Conservation (phyloP, 202 grass and related monocot genomes). For the Setaria viridis region DNA sequence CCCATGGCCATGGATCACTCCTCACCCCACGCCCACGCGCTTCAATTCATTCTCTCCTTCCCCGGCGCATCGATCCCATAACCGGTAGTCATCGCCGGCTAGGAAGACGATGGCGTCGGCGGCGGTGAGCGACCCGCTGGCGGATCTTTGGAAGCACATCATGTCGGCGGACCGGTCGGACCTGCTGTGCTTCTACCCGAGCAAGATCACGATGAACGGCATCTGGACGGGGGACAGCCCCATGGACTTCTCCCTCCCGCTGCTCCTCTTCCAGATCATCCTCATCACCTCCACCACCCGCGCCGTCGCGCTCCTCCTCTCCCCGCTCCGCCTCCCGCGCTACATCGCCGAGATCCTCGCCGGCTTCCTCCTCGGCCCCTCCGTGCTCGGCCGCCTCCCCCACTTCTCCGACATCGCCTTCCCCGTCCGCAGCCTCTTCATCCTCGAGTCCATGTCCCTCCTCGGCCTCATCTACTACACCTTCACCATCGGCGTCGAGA, state of each 20-base stretch:
- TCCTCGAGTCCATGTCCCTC: constrained; percentile 68
- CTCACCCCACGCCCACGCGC: background rate
- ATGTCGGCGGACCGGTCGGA: background rate
- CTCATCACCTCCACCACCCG: constrained; percentile 62
- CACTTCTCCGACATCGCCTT: constrained; percentile 52
- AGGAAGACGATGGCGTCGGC: background rate
- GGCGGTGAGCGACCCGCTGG: constrained; percentile 23
- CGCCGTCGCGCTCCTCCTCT: constrained; percentile 51
- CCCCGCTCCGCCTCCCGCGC: constrained; percentile 58
- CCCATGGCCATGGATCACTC: background rate
- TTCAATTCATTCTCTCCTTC: background rate
- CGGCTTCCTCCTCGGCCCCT: constrained; percentile 69
- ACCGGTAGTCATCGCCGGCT: background rate
- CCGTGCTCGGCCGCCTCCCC: constrained; percentile 59
- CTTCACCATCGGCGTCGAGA: constrained; percentile 69
- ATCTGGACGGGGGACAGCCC: constrained; percentile 61
- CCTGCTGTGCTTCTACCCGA: constrained; percentile 58
- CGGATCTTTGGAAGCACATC: constrained; percentile 27
- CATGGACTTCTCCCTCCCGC: constrained; percentile 61
- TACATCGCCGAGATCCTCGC: constrained; percentile 77
- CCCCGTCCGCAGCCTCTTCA: constrained; percentile 57
- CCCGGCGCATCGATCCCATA: too few species aligned
- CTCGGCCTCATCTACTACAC: constrained; percentile 72
- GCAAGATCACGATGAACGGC: constrained; percentile 58
- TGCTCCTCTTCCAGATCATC: constrained; percentile 69